Percentiles rank a stretch among this genome's conserved stretches.
Evolutionary conservation across 495 filamentous ascomycete genomes (phyloP).

Genomic region (Clohesyomyces aquaticus): DNA sequence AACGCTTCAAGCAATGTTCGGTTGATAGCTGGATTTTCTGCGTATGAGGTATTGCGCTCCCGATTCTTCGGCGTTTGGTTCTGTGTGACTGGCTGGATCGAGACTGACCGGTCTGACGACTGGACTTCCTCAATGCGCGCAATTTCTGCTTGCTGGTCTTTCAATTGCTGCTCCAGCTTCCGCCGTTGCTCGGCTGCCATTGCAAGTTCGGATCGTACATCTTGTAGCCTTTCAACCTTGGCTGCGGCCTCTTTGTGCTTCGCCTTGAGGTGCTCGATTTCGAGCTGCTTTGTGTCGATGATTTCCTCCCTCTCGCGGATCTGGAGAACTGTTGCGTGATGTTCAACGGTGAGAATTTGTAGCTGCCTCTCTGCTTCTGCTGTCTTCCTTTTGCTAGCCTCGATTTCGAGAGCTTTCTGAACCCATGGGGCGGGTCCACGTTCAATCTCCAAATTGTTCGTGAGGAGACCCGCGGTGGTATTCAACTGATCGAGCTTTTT

Average conservation of each 20-base stretch:
- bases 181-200: constrained; percentile 1
- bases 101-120: too few relatives aligned
- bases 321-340: constrained; percentile 64
- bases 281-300: constrained; percentile 76
- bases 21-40: constrained; percentile 2
- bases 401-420: constrained; percentile 75
- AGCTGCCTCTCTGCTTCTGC: constrained; percentile 69
- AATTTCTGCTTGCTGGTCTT: too few relatives aligned
- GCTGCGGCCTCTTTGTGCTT: constrained; percentile 74
- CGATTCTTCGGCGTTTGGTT: not conserved
- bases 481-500: constrained; percentile 73
- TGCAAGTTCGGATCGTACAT: constrained; percentile 9
- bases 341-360: constrained; percentile 66
- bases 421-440: constrained; percentile 78
- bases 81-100: too few relatives aligned
- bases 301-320: constrained; percentile 67
- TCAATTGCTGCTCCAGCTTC: not conserved
- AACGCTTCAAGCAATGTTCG: constrained; percentile 24
- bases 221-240: constrained; percentile 65
- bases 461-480: constrained; percentile 71
- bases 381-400: constrained; percentile 73
- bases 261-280: constrained; percentile 88
- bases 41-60: not conserved
- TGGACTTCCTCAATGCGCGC: too few relatives aligned
- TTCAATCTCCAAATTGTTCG: constrained; percentile 84